A percentile compares a stretch with the other conserved stretches of the same genome.
Conservation (phyloP, 805 yeast species). For the Candida arabinofermentans region DNA sequence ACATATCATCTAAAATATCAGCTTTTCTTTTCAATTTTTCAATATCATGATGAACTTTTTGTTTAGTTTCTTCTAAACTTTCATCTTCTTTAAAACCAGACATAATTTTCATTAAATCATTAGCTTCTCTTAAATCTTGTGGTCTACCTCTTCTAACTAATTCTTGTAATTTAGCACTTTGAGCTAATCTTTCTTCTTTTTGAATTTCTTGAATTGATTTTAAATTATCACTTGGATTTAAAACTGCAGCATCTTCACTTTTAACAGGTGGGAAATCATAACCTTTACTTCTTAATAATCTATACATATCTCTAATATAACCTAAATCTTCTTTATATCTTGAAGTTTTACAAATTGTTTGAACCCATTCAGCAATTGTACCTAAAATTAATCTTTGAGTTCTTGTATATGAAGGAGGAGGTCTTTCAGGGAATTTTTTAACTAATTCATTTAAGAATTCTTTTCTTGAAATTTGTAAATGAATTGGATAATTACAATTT, state of each 20-base stretch:
- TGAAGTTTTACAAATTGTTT: slow-evolving; percentile 86
- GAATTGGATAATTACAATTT: slow-evolving; percentile 97
- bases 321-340: slow-evolving; percentile 89
- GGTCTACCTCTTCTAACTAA: slow-evolving; percentile 94
- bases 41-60: slow-evolving; percentile 77
- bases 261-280: slow-evolving; percentile 90
- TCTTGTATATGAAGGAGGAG: slow-evolving; percentile 79
- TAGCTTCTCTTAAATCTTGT: slow-evolving; percentile 92
- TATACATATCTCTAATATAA: slow-evolving; percentile 92
- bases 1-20: slow-evolving; percentile 84
- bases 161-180: slow-evolving; percentile 93
- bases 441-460: slow-evolving; percentile 93
- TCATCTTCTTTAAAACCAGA: slow-evolving; percentile 93
- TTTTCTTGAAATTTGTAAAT: slow-evolving; percentile 88
- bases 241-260: slow-evolving; percentile 86
- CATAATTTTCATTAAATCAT: slow-evolving; percentile 95
- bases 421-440: slow-evolving; percentile 89
- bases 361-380: slow-evolving; percentile 95
- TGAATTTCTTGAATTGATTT: slow-evolving; percentile 88
- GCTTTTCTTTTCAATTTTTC: slow-evolving; percentile 82
- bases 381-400: slow-evolving; percentile 83
- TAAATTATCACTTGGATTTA: slow-evolving; percentile 83
- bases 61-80: slow-evolving; percentile 62
- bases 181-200: slow-evolving; percentile 88
- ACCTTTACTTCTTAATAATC: slow-evolving; percentile 84